A percentile compares a stretch with the other conserved stretches of the same genome.
These are phyloP conservation scores for Ligustrum vulgare DNA, from an alignment of 257 asterid species.

Conservation along the genomic window DNA sequence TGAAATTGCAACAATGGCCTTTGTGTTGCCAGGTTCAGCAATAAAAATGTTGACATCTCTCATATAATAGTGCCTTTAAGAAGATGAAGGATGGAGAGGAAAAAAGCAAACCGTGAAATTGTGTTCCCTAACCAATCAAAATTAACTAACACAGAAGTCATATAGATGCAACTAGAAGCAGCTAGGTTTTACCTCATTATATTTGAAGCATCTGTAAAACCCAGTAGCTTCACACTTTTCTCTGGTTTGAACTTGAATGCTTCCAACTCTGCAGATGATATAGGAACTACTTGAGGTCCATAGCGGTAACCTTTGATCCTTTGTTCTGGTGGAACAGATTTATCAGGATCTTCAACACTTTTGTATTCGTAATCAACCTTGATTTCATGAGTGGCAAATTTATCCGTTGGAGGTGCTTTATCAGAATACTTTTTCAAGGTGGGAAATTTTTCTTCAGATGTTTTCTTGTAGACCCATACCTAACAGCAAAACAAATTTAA, in stretches of 20 bases:
- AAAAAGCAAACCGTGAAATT: background rate
- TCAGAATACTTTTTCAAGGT: constrained; percentile 88
- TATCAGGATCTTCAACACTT: constrained; percentile 54
- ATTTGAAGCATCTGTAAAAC: constrained; percentile 81
- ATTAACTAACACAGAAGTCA: constrained; percentile 6
- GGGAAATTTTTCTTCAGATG: constrained; percentile 89
- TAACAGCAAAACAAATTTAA: constrained; percentile 27
- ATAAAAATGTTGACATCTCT: constrained; percentile 90
- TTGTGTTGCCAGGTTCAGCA: constrained; percentile 83
- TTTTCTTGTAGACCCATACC: constrained; percentile 99
- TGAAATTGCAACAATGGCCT: constrained; percentile 73
- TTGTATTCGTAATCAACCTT: constrained; percentile 81
- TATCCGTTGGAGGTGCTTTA: constrained; percentile 86
- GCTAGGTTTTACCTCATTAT: constrained; percentile 71
- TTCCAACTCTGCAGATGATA: constrained; percentile 88
- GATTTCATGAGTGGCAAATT: constrained; percentile 86
- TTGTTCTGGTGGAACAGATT: constrained; percentile 92
- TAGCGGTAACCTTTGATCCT: constrained; percentile 90
- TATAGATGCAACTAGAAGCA: constrained; percentile 18
- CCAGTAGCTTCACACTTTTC: constrained; percentile 91
- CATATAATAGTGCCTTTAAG: constrained; percentile 78
- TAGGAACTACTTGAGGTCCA: constrained; percentile 99
- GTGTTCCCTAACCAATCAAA: constrained; percentile 14
- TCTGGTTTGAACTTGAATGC: constrained; percentile 96
- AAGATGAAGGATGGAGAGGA: background rate